Base-by-base conservation (phyloP, 2,329 filamentous ascomycete genomes). In the Alternaria sp. region DNA sequence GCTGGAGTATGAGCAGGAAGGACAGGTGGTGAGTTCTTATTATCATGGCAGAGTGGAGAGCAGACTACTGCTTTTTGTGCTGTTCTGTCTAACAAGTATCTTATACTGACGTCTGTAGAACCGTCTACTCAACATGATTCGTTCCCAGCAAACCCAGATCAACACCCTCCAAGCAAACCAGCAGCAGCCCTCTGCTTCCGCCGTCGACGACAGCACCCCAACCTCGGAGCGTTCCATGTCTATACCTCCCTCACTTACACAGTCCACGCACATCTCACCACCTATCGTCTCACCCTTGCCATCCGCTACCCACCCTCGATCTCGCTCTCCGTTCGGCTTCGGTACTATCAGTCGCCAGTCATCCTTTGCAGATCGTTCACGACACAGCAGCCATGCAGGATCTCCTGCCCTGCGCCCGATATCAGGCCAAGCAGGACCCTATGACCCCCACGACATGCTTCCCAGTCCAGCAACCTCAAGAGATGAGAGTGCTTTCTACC, bases 401-500 rank as follows among this genome's bases (percentile, higher is more conserved):
- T 84, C 82, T 1, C 83, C 83, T 5, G 78, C 82, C 1, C 79
- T 75, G 86, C 88, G 71, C 82, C 91, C 70, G 78, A 85, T 76
- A 71, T 90, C 73, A 79, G 87, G 72, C 28, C 63, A 67, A n/a
- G 63, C 67, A 14, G 57, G 60, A 15, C 66, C 68, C 9, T 68
- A 72, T 47, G 86, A 37, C 3, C 87, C 89, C 68, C 88, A 90
- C 59, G 89, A 93, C 55, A 88, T 86, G 82, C 80, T 86, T 51
- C 83, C 91, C 2, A 87, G 86, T n/a, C 73, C 79, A 3, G 72
- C 74, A 0, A 69, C 66, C 1, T 57, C 60, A 8, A 84, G 91
- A 18, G 92, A 94, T 72, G 92, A 94, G 76, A 89, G 87, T 67
- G 89, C 90, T 1, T 94, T 93, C 77, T 94, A 94, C 73, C 91